A percentile compares a stretch with the other conserved stretches of the same genome.
These are phyloP conservation scores for Colletotrichum zoysiae DNA, from an alignment of 2,329 filamentous ascomycete genomes.

Conservation along the genomic window DNA sequence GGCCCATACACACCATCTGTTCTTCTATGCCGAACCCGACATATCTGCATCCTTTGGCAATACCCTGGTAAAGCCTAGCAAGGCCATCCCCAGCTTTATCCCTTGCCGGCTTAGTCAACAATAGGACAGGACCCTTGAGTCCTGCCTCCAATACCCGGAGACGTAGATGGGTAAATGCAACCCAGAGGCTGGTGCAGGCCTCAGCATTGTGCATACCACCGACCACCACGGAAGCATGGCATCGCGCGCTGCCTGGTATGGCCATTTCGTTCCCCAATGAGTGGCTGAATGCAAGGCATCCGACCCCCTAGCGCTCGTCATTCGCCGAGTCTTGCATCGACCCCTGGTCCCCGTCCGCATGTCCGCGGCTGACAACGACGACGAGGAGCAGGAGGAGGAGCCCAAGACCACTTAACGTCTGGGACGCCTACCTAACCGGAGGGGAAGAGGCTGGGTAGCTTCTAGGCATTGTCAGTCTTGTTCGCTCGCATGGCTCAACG, in stretches of 20 bases:
- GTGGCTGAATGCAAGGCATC: slow-evolving; percentile 28
- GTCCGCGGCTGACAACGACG: slow-evolving; percentile 12
- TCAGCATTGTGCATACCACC: slow-evolving; percentile 20
- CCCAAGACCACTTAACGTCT: neutral
- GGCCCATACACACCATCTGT: no score
- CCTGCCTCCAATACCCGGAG: slow-evolving; percentile 12
- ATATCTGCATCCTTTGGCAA: slow-evolving; percentile 3
- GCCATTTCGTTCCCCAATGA: slow-evolving; percentile 5
- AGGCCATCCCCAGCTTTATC: neutral
- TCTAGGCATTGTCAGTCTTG: neutral
- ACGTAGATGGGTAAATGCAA: slow-evolving; percentile 1
- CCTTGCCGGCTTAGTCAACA: neutral
- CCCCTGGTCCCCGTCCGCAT: slow-evolving; percentile 26
- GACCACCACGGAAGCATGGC: slow-evolving; percentile 27
- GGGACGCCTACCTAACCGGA: neutral
- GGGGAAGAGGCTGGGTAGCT: slow-evolving; percentile 8
- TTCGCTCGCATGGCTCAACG: slow-evolving; percentile 6
- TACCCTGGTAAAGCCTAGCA: neutral
- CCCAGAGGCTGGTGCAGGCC: slow-evolving; percentile 21
- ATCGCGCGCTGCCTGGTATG: slow-evolving; percentile 13
- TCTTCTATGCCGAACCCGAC: no score
- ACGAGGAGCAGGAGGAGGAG: neutral
- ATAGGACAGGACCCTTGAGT: neutral
- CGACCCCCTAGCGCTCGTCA: slow-evolving; percentile 26
- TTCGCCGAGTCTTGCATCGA: slow-evolving; percentile 35